Conservation (phyloP, 2,329 filamentous ascomycete genomes). For the Ceratocystis lukuohia region DNA sequence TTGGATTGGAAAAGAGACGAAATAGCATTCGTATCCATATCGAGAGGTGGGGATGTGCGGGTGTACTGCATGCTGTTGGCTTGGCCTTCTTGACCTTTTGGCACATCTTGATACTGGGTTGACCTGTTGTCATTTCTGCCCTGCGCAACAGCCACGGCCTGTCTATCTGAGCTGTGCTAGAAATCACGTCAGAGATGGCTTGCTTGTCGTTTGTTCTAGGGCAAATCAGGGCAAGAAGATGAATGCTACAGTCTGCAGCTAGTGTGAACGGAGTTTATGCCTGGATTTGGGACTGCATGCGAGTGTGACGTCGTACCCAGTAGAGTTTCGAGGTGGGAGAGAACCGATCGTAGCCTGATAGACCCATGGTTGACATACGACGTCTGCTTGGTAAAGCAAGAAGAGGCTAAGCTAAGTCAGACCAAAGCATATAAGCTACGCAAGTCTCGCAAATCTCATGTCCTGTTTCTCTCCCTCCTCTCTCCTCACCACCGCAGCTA, state of each 20-base stretch:
- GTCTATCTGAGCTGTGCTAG: too few relatives aligned
- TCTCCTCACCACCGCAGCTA: slow-evolving; percentile 6
- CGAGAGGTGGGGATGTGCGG: background rate
- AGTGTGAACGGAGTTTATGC: background rate
- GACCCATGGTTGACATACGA: background rate
- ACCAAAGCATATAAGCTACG: background rate
- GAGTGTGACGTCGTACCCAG: background rate
- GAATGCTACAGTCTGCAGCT: background rate
- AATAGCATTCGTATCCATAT: background rate
- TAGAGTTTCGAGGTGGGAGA: background rate
- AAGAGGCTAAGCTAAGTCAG: background rate
- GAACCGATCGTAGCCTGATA: background rate
- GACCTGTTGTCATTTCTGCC: too few relatives aligned
- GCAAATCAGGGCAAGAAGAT: background rate
- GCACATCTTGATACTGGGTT: too few relatives aligned
- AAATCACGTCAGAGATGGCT: too few relatives aligned
- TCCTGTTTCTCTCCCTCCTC: background rate
- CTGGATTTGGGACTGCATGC: background rate
- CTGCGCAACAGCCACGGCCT: too few relatives aligned
- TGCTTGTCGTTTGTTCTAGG: background rate
- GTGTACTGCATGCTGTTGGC: too few relatives aligned
- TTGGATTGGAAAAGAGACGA: background rate
- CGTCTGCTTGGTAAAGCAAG: background rate
- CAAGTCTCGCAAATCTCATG: background rate
- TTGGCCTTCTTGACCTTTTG: too few relatives aligned